Percentiles rank a stretch among this genome's conserved stretches.
Conservation (phyloP, 371 early-diverging fungal species). For the Sporodiniella umbellata region DNA sequence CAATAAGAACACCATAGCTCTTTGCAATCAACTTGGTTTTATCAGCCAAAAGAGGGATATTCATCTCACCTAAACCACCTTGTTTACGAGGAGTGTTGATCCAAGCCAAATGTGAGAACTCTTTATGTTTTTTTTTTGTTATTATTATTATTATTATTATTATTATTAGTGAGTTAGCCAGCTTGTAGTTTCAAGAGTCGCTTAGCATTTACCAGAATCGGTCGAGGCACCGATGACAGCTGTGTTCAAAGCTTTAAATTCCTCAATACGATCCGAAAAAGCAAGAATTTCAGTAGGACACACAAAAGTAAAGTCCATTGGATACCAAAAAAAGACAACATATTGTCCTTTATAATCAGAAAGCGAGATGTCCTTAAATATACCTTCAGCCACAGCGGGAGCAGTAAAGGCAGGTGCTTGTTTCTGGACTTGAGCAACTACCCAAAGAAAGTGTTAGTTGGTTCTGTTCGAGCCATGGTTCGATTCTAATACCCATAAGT, state of each 20-base stretch:
- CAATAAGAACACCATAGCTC: constrained; percentile 70
- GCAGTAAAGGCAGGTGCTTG: constrained; percentile 78
- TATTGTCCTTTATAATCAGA: constrained; percentile 85
- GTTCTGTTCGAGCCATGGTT: no score
- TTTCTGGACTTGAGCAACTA: constrained; percentile 43
- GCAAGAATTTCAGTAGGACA: constrained; percentile 74
- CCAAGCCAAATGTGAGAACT: constrained; percentile 60
- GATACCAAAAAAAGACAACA: constrained; percentile 48
- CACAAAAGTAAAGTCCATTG: constrained; percentile 55
- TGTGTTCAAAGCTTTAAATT: constrained; percentile 65
- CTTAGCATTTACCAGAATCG: constrained; percentile 46
- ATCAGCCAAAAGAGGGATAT: constrained; percentile 73
- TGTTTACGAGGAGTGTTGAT: constrained; percentile 64
- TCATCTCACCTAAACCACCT: constrained; percentile 79
- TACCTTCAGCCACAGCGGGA: constrained; percentile 71
- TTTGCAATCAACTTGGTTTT: constrained; percentile 66
- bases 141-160: not conserved
- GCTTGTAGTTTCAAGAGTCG: not conserved
- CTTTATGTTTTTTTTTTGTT: constrained; percentile 8
- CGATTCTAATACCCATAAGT: no score
- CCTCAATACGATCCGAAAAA: constrained; percentile 60
- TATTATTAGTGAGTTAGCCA: not conserved
- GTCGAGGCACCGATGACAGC: constrained; percentile 49
- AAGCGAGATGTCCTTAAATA: constrained; percentile 76
- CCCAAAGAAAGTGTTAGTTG: no score